Conservation (phyloP, 345 rosid genomes). For the Viola odorata region DNA sequence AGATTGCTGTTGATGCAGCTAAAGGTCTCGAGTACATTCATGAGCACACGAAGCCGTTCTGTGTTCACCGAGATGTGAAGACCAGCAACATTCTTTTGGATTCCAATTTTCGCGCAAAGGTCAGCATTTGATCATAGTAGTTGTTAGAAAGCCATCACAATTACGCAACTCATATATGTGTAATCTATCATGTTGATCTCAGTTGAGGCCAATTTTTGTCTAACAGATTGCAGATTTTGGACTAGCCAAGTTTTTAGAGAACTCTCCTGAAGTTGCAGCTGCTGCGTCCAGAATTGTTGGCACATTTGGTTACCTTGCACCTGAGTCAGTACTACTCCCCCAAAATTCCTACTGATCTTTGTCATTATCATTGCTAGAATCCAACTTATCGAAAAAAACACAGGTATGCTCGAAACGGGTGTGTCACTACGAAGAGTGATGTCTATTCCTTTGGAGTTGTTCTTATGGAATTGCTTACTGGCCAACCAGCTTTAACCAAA, state of each 20-base stretch:
- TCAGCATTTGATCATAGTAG: slow-evolving; percentile 2
- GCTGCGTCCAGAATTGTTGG: slow-evolving; percentile 34
- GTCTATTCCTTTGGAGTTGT: slow-evolving; percentile 33
- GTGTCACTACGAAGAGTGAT: slow-evolving; percentile 26
- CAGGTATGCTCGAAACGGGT: slow-evolving; percentile 29
- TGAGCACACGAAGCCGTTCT: slow-evolving; percentile 26
- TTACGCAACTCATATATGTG: neutral
- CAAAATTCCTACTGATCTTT: neutral
- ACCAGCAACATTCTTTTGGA: slow-evolving; percentile 35
- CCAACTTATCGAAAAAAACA: neutral
- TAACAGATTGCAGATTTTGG: slow-evolving; percentile 37
- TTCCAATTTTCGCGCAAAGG: slow-evolving; percentile 33
- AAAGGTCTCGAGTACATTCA: slow-evolving; percentile 39
- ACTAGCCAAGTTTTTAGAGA: slow-evolving; percentile 29
- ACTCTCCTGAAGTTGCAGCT: slow-evolving; percentile 27
- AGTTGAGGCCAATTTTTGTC: slow-evolving; percentile 5
- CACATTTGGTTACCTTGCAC: slow-evolving; percentile 41
- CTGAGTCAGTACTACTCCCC: slow-evolving; percentile 24
- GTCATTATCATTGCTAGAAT: neutral
- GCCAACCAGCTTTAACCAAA: slow-evolving; percentile 25
- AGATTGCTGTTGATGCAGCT: slow-evolving; percentile 36
- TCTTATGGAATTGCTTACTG: slow-evolving; percentile 31
- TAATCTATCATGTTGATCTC: neutral
- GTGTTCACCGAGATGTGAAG: slow-evolving; percentile 35
- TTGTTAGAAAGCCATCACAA: neutral